Base-by-base conservation (phyloP, 352 stramenopile species). In the Elongisporangium senticosum region DNA sequence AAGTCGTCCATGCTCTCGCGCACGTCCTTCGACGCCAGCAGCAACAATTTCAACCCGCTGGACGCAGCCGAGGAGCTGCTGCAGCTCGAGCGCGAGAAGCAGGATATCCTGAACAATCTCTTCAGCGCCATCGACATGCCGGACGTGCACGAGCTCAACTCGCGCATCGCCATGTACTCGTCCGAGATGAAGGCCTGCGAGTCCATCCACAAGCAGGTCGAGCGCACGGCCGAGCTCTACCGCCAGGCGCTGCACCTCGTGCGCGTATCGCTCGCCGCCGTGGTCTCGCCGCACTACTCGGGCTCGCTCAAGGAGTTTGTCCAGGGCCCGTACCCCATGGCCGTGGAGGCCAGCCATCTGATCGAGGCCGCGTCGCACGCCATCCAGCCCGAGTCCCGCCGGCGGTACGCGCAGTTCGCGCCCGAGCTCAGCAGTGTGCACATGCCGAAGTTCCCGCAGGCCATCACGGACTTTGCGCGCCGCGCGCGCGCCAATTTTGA, bases 131-230 rank as follows among this genome's bases (percentile, higher is more conserved):
- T 83, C 13, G 74, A 80, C 3, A 77, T 85, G 58, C 77, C 85
- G 7, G 77, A 86, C 11, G 79, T 83, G 19, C 69, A 90, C 56
- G 79, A 89, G 37, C 57, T 95, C 20, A 77, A 95, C 59, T 64
- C 81, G 20, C 79, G 82, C 21, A 80, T 95, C 55, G 76, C 81
- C 5, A 75, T 87, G 43, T 89, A 81, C 55, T 78, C 78, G 4
- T 89, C 81, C 4, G 85, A 95, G 62, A 87, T 90, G 61, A 87
- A 90, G 59, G 85, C 85, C 0, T 80, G 82, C 28, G 70, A 87
- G 49, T 88, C 74, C 53, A 79, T 89, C 3, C 72, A 82, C 56
- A 89, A 89, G 56, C 85, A 95, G 63, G 76, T 90, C 6, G 79
- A 91, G n/a, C 70, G 76, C 8, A 72, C 79, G 20, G 78, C 87